phyloP scores from a whole-genome alignment of 2,329 filamentous ascomycete genomes.

The Arthrobotrys musiformis region DNA sequence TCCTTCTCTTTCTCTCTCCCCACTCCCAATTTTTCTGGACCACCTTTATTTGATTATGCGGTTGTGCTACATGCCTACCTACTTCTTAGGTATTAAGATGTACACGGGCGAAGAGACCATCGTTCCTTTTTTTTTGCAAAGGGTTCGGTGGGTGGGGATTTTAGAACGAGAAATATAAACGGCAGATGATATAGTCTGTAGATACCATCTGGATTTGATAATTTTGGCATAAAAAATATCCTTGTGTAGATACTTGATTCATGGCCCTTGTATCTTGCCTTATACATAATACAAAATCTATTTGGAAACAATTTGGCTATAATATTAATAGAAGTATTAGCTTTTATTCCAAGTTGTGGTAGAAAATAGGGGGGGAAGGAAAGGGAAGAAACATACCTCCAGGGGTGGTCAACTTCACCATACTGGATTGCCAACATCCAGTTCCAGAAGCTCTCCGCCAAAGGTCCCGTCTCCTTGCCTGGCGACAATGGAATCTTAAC shows the following conservation, averaged over 20 bases:
- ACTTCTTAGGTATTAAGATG: too few relatives aligned
- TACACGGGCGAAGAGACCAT: not conserved
- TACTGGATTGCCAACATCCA: conserved; percentile 98
- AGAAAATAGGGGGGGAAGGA: not conserved
- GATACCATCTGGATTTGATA: not conserved
- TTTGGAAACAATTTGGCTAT: conserved; percentile 38
- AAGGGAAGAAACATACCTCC: conserved; percentile 73
- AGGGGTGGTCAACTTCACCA: conserved; percentile 88
- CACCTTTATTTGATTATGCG: not conserved
- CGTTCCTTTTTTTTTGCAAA: not conserved
- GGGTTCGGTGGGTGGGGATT: too few relatives aligned
- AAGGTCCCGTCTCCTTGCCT: conserved; percentile 84
- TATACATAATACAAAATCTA: too few relatives aligned
- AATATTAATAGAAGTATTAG: conserved; percentile 3
- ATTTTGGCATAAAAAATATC: not conserved
- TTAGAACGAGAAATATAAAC: conserved; percentile 2
- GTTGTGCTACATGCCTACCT: not conserved
- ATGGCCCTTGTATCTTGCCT: too few relatives aligned
- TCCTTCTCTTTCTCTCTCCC: not conserved
- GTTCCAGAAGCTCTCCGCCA: conserved; percentile 87
- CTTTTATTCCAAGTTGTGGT: not conserved
- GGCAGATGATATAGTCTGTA: not conserved
- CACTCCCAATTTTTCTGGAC: not conserved
- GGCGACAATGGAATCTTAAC: conserved; percentile 85
- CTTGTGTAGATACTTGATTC: too few relatives aligned